A percentile compares a stretch with the other conserved stretches of the same genome.
phyloP scores from a whole-genome alignment of 2,329 filamentous ascomycete genomes.

The Nigrospora osmanthi region DNA sequence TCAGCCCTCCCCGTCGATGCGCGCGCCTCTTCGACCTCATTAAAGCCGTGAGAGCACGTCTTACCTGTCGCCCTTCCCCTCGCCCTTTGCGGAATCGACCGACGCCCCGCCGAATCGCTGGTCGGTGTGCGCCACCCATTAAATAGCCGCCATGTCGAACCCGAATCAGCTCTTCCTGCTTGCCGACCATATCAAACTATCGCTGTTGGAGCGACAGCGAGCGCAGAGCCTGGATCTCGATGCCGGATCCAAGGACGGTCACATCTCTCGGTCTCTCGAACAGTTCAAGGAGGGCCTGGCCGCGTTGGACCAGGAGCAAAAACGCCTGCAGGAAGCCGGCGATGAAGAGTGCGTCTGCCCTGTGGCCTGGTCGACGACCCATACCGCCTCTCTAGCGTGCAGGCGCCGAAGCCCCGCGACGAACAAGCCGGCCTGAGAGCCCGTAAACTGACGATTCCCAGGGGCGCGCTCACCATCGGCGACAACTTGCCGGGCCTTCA shows the following conservation, averaged over 20 bases:
- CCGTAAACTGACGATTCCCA: conserved; percentile 17
- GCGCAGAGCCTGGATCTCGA: conserved; percentile 75
- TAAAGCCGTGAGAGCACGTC: too few species aligned
- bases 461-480: conserved; percentile 40
- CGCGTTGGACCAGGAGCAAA: conserved; percentile 55
- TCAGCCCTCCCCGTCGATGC: too few species aligned
- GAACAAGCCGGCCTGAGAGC: too few species aligned
- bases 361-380: neutral
- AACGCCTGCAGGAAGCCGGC: conserved; percentile 54
- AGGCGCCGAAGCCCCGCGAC: too few species aligned
- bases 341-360: conserved; percentile 48
- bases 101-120: too few species aligned
- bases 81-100: too few species aligned
- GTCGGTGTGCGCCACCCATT: too few species aligned
- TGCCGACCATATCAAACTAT: conserved; percentile 94
- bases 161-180: conserved; percentile 80
- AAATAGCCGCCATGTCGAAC: conserved; percentile 38
- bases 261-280: conserved; percentile 82
- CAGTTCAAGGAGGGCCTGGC: conserved; percentile 77
- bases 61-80: too few species aligned
- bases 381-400: too few species aligned
- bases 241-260: conserved; percentile 73
- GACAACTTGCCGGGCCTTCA: conserved; percentile 63
- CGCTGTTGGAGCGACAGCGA: conserved; percentile 83
- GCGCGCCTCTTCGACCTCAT: too few species aligned